These are phyloP conservation scores for Gnomoniopsis sp. DNA, from an alignment of 2,329 filamentous ascomycete species.

Conservation along the genomic window DNA sequence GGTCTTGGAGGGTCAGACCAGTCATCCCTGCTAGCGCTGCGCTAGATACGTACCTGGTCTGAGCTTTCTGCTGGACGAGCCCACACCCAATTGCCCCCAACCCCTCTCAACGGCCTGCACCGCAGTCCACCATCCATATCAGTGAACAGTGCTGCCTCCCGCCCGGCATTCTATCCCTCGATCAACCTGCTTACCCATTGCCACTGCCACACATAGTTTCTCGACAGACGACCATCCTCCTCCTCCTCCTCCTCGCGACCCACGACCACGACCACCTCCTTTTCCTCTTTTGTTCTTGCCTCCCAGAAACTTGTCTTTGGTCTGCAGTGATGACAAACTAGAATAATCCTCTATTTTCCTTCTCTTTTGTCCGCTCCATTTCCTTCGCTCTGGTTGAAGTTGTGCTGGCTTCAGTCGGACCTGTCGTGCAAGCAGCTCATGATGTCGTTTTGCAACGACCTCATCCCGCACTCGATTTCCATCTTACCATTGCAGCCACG, in stretches of 20 bases:
- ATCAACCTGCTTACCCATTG: background rate
- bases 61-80: too few relatives aligned
- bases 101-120: conserved; percentile 3
- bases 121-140: background rate
- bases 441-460: conserved; percentile 18
- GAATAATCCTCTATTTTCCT: background rate
- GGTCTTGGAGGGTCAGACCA: too few relatives aligned
- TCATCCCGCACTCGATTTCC: conserved; percentile 4
- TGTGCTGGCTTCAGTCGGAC: conserved; percentile 10
- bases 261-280: background rate
- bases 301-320: background rate
- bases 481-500: conserved; percentile 5
- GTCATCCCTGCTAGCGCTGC: too few relatives aligned
- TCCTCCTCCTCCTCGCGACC: background rate
- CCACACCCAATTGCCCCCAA: background rate
- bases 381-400: background rate
- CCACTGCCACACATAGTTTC: background rate
- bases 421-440: conserved; percentile 9
- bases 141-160: background rate
- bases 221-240: background rate
- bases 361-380: background rate
- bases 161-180: background rate
- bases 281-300: background rate
- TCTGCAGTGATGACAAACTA: conserved; percentile 1
- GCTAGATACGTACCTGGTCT: too few relatives aligned